Conservation (phyloP, 345 rosid genomes). For the Eucalyptus coolabah region DNA sequence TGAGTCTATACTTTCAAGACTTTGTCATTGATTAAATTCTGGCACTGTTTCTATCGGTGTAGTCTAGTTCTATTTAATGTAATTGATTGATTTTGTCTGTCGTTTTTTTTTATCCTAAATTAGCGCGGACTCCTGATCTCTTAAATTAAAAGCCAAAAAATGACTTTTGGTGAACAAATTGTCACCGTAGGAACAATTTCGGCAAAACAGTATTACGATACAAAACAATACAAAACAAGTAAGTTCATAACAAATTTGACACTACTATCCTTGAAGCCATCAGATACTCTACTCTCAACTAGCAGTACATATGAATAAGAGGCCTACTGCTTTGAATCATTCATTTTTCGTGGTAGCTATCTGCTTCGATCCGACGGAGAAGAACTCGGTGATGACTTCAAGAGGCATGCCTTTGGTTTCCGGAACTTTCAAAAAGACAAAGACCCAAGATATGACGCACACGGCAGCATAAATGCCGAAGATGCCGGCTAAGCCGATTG, state of each 20-base stretch:
- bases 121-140: too few relatives aligned
- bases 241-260: neutral
- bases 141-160: too few relatives aligned
- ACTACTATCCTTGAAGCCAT: neutral
- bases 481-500: slow-evolving; percentile 63
- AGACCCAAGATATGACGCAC: slow-evolving; percentile 64
- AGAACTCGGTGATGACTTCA: slow-evolving; percentile 91
- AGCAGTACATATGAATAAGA: neutral
- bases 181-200: too few relatives aligned
- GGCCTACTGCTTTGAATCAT: neutral
- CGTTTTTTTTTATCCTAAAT: too few relatives aligned
- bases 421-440: slow-evolving; percentile 80
- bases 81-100: too few relatives aligned
- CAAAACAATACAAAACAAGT: neutral
- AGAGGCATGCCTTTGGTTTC: slow-evolving; percentile 98
- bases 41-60: rapidly evolving
- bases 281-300: neutral
- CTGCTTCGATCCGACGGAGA: slow-evolving; percentile 75
- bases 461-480: slow-evolving; percentile 63
- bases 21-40: too few relatives aligned
- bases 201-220: too few relatives aligned
- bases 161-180: too few relatives aligned
- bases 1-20: too few relatives aligned
- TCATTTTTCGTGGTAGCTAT: slow-evolving; percentile 22
- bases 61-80: too few relatives aligned